Base-by-base conservation (phyloP, 176 grass and related monocot species). In the Luzula sylvatica region DNA sequence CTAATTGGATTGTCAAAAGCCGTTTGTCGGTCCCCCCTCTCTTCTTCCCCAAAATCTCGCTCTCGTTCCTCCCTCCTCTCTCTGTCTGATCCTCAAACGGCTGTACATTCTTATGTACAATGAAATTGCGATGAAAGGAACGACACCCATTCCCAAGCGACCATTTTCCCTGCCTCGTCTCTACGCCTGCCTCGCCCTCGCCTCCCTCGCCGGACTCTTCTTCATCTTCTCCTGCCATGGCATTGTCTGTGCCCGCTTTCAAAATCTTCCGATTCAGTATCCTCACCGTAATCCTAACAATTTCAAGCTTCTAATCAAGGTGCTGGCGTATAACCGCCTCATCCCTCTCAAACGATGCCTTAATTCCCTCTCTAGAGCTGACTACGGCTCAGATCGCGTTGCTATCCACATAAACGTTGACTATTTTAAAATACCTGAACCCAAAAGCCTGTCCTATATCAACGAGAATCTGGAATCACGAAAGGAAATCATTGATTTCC, bases 381-480 rank as follows among this genome's bases (percentile, higher is more conserved):
- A 89, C 45, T 96, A 96, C 60, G 73, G 27, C 7, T 78, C 77
- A 26, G 85, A 96, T 72, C 74, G 74, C 62, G 81, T 96, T 50
- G 57, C 50, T 54, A 74, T 90, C 42, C 75, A 96, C 71, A 57
- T 96, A n/a, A 51, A 86, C 61, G 54, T 90, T 51, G 92, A 96
- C 65, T 84, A 96, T 60, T 83, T 71, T 57, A 49, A 50, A 18
- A 42, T 26, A 11, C 39, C 43, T 0, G 17, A 49, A 28, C 28
- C 43, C 13, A 20, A 64, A 49, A 49, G 51, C 23, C 9, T 26
- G 47, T 72, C 76, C 5, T n/a, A 73, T 3, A 60, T 73, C 13
- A 47, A 50, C 3, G 20, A 71, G 1, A 53, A 54, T 53, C 68
- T 96, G 29, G 55, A 71, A 49, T 53, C 51, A 8, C 77, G 81